phyloP scores from a whole-genome alignment of 345 rosid genomes.

The Adansonia digitata region DNA sequence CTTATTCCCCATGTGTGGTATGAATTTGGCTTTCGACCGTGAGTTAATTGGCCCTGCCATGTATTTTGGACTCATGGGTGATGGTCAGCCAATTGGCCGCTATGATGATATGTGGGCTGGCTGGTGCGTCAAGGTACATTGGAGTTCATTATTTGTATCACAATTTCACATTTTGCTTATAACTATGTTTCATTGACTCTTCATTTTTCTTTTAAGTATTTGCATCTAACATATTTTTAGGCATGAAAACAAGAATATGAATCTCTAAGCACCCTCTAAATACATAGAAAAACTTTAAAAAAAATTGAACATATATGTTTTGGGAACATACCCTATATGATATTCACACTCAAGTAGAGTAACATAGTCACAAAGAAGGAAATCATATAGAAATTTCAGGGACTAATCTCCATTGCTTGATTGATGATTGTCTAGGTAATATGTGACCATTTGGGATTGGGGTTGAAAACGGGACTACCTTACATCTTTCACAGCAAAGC shows the following conservation, averaged over 20 bases:
- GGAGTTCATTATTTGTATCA: too few species aligned
- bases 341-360: too few species aligned
- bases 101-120: constrained; percentile 99
- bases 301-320: too few species aligned
- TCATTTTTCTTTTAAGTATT: too few species aligned
- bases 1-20: constrained; percentile 97
- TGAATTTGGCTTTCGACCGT: constrained; percentile 89
- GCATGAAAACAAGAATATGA: too few species aligned
- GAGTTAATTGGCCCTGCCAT: constrained; percentile 95
- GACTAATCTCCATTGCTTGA: neutral
- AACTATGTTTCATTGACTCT: neutral
- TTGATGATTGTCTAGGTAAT: constrained; percentile 18
- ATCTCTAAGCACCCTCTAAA: too few species aligned
- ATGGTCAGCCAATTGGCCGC: constrained; percentile 94
- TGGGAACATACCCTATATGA: too few species aligned
- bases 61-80: constrained; percentile 99
- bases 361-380: neutral
- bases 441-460: constrained; percentile 25
- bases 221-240: too few species aligned
- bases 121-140: constrained; percentile 54
- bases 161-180: neutral
- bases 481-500: constrained; percentile 32
- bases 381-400: neutral
- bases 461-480: constrained; percentile 30
- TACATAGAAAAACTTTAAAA: too few species aligned